A percentile compares a stretch with the other conserved stretches of the same genome.
Conservation (phyloP, 2,329 filamentous ascomycete genomes). For the Fusarium bactridioides region DNA sequence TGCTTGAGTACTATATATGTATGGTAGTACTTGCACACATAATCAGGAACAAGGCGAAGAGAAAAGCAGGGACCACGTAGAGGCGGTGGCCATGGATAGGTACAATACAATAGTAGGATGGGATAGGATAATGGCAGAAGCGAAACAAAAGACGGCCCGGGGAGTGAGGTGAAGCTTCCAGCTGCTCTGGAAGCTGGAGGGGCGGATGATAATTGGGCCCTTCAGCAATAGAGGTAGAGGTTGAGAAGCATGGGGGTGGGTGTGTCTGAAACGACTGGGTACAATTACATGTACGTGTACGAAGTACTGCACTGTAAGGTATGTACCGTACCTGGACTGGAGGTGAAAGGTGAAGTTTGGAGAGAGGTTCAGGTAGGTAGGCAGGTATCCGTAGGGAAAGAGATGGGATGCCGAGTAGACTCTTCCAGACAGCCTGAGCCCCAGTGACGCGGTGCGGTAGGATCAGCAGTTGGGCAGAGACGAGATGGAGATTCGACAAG, state of each 20-base stretch:
- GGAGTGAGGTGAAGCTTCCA: conserved; percentile 43
- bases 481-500: conserved; percentile 40
- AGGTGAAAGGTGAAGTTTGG: conserved; percentile 33
- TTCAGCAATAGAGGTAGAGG: conserved; percentile 42
- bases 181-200: conserved; percentile 40
- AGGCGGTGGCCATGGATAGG: conserved; percentile 46
- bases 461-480: conserved; percentile 46
- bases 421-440: conserved; percentile 33
- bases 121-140: conserved; percentile 37
- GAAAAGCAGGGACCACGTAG: conserved; percentile 50
- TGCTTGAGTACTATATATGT: conserved; percentile 56
- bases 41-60: conserved; percentile 48
- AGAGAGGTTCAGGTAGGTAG: conserved; percentile 24
- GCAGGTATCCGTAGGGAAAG: conserved; percentile 6
- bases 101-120: conserved; percentile 16
- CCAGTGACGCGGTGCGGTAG: conserved; percentile 39
- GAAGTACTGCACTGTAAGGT: conserved; percentile 36
- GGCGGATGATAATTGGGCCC: conserved; percentile 44
- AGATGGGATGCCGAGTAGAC: conserved; percentile 32
- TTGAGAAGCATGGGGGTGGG: conserved; percentile 45
- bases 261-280: conserved; percentile 43
- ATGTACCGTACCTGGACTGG: conserved; percentile 1
- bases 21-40: conserved; percentile 47
- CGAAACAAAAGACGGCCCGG: conserved; percentile 40
- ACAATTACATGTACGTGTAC: conserved; percentile 42